Percentiles rank a stretch among this genome's conserved stretches.
Conservation (phyloP, 2,329 filamentous ascomycete species). For the Camptophora hylomeconis region DNA sequence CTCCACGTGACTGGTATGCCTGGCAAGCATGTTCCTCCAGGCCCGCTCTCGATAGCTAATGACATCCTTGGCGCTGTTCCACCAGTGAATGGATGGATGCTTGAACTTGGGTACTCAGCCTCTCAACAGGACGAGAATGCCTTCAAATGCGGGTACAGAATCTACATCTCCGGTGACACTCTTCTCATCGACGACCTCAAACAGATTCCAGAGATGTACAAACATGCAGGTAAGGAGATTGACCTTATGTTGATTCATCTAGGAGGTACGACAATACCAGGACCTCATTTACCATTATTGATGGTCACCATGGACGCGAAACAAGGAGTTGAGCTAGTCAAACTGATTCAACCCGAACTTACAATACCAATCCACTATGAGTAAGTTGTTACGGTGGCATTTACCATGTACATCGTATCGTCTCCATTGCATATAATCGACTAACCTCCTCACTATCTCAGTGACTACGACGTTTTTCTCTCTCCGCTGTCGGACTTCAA, state of each 20-base stretch:
- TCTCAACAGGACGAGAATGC: constrained; percentile 7
- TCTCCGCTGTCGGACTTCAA: constrained; percentile 49
- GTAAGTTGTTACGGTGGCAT: constrained; percentile 18
- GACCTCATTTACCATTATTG: constrained; percentile 43
- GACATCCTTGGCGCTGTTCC: constrained; percentile 39
- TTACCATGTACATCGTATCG: no score
- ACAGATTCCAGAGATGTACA: constrained; percentile 44
- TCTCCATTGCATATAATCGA: no score
- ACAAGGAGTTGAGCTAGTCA: constrained; percentile 48
- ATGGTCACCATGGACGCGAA: constrained; percentile 59
- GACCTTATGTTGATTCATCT: constrained; percentile 56
- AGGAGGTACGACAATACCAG: constrained; percentile 52
- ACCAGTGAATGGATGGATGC: constrained; percentile 54
- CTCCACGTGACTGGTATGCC: constrained; percentile 51
- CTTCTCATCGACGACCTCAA: constrained; percentile 49
- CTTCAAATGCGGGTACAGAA: constrained; percentile 40
- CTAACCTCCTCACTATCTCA: constrained; percentile 7
- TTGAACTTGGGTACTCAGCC: constrained; percentile 43
- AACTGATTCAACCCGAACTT: constrained; percentile 45
- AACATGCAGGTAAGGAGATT: constrained; percentile 35
- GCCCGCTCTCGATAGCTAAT: constrained; percentile 31
- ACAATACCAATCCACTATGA: constrained; percentile 54
- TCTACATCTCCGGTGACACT: constrained; percentile 57
- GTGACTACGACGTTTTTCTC: constrained; percentile 49
- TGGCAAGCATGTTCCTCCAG: constrained; percentile 47